These are phyloP conservation scores for Eucalyptus regnans DNA, from an alignment of 345 rosid species.

Conservation along the genomic window DNA sequence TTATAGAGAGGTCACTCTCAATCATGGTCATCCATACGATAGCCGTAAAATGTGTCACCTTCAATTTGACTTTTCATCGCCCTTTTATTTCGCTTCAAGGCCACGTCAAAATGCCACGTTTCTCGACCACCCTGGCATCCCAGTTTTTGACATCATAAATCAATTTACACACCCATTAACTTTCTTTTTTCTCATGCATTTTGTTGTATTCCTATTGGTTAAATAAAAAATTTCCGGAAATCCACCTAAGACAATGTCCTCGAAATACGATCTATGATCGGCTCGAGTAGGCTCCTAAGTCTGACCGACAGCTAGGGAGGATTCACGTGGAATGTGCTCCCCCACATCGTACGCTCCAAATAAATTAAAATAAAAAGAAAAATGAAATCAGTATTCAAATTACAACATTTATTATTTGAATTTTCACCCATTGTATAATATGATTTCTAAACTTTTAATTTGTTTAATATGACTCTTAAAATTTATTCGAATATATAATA, in stretches of 20 bases:
- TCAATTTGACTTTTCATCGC: neutral
- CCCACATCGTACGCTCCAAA: neutral
- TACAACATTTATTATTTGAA: neutral
- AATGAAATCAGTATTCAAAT: neutral
- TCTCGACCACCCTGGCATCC: neutral
- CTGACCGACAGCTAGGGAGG: neutral
- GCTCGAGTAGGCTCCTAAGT: neutral
- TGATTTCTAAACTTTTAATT: rapidly evolving
- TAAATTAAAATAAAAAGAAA: neutral
- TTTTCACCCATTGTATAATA: too few relatives aligned
- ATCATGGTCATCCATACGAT: neutral
- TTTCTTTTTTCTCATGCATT: neutral
- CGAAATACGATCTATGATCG: neutral
- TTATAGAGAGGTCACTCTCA: neutral
- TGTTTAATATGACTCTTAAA: too few relatives aligned
- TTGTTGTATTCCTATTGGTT: neutral
- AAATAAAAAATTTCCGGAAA: neutral
- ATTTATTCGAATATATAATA: too few relatives aligned
- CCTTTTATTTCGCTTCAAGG: neutral
- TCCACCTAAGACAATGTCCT: neutral
- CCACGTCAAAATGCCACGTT: neutral
- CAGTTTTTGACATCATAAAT: neutral
- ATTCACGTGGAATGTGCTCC: neutral
- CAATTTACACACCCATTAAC: neutral
- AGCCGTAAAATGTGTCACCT: neutral